Base-by-base conservation (phyloP, 495 filamentous ascomycete species). In the Neurospora sp. region DNA sequence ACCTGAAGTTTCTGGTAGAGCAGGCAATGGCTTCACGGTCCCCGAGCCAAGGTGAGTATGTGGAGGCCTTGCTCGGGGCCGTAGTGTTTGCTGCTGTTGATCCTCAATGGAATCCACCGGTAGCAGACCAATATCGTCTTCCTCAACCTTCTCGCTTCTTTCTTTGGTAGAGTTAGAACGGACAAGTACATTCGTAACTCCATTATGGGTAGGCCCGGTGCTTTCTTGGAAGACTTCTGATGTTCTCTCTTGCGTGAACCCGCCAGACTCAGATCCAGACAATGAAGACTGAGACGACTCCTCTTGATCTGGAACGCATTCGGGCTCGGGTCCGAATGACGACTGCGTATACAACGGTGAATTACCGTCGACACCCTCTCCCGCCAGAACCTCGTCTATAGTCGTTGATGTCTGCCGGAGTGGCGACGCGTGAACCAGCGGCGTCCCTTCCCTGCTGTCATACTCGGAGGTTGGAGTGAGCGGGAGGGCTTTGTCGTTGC, bases 21-120 rank as follows among this genome's bases (percentile, higher is more conserved):
- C 84, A 69, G 86, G 85, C n/a, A 88, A 72, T 1, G 85, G 85
- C 74, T 87, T 87, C 71, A 82, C 79, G 23, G 79, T 69, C 14
- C 78, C 78, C 20, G 75, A 75, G n/a, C 75, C 72, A 23, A 75
- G 31, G 39, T 77, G 78, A 9, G 70, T 66, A 40, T 16, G 46
- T 10, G 54, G 1, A 20, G 70, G 39, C 46, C 59, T 70, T 12
- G 70, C 27, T 31, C 44, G 71, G 31, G 37, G 71, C 10, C 35
- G 41, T 40, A 72, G 71, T 20, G 42, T 20, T n/a, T 71, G 37
- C 40, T 46, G 39, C 23, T 35, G 72, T 42, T 62, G 20, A 59
- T 46, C 10, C 44, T 54, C 59, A 18, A 18, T 37, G 27, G 27
- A 66, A 35, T 35, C 14, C 12, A 35, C 27, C 54, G 31, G 54